These are phyloP conservation scores for Euphorbia corollata DNA, from an alignment of 441 rosid species.

Conservation along the genomic window DNA sequence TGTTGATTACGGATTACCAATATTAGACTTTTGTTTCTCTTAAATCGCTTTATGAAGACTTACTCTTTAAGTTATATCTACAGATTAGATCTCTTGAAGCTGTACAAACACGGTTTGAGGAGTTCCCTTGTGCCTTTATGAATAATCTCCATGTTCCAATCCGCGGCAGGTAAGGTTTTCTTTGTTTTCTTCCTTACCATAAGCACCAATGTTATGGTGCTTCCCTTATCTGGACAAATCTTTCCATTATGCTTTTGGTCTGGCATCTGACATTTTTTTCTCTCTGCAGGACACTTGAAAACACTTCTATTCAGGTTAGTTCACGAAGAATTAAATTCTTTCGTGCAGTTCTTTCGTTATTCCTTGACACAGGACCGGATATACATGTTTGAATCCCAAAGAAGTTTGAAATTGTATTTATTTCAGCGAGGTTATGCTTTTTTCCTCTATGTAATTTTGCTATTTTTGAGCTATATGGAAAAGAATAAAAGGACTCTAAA, in stretches of 20 bases:
- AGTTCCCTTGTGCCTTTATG: conserved; percentile 83
- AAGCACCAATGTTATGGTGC: neutral
- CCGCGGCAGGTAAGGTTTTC: conserved; percentile 37
- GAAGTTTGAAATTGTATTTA: neutral
- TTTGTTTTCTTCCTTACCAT: neutral
- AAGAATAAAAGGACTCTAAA: neutral
- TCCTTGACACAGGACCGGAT: neutral
- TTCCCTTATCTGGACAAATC: conserved; percentile 3
- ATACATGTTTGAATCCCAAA: neutral
- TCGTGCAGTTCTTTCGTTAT: conserved; percentile 6
- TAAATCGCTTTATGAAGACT: conserved; percentile 10
- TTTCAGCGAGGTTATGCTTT: neutral
- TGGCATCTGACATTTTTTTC: conserved; percentile 16
- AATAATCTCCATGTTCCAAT: conserved; percentile 54
- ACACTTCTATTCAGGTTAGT: conserved; percentile 48
- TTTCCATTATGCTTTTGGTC: conserved; percentile 1
- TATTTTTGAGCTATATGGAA: neutral
- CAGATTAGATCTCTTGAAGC: conserved; percentile 94
- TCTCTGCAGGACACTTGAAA: conserved; percentile 52
- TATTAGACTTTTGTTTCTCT: neutral
- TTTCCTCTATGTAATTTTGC: neutral
- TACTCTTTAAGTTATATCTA: conserved; percentile 12
- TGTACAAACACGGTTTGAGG: conserved; percentile 75
- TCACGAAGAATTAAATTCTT: conserved; percentile 12
- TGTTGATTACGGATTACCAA: too few relatives aligned